A percentile compares a stretch with the other conserved stretches of the same genome.
These are phyloP conservation scores for Bacidia rubella DNA, from an alignment of 495 filamentous ascomycete species.

Conservation along the genomic window DNA sequence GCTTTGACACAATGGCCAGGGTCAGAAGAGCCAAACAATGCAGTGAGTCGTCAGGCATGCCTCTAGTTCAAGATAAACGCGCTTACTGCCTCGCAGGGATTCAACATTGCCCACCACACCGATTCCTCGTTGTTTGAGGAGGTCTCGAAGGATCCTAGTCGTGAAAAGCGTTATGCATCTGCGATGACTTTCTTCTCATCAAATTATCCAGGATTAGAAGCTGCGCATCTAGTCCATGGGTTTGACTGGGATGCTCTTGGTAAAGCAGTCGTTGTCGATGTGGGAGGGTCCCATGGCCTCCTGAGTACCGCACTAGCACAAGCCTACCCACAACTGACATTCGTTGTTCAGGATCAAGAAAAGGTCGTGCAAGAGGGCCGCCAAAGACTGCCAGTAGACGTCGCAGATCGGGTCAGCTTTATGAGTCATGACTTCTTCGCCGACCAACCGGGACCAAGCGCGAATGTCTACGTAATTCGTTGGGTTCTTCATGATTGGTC, in stretches of 20 bases:
- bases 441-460: constrained; percentile 11
- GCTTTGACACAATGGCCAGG: constrained; percentile 16
- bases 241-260: background rate
- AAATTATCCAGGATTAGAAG: background rate
- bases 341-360: constrained; percentile 1
- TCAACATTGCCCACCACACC: background rate
- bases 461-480: constrained; percentile 14
- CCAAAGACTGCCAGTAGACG: background rate
- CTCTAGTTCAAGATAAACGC: too few species aligned
- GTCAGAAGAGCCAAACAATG: constrained; percentile 26
- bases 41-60: too few species aligned
- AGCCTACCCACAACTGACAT: background rate
- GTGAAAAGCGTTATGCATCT: background rate
- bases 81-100: constrained; percentile 2
- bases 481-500: constrained; percentile 15
- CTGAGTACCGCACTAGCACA: background rate
- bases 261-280: background rate
- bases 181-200: background rate
- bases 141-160: background rate
- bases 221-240: background rate
- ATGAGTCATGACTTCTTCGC: constrained; percentile 13
- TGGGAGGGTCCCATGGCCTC: background rate
- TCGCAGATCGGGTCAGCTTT: background rate
- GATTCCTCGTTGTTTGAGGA: background rate
- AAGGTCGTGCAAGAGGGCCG: background rate